Conservation (phyloP, 2,329 filamentous ascomycete genomes). For the Chalara sp. region DNA sequence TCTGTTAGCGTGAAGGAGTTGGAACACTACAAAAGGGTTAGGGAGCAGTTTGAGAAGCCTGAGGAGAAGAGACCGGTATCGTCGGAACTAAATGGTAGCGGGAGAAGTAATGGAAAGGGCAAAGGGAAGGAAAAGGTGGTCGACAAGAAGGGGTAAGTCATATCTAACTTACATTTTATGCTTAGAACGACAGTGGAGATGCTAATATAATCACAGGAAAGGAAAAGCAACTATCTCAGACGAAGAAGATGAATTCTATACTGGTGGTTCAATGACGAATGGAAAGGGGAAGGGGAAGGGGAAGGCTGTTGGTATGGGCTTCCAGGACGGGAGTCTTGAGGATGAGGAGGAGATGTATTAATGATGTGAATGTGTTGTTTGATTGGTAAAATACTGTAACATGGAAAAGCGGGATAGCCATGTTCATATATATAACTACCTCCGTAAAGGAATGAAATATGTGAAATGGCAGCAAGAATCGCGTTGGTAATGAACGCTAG, state of each 20-base stretch:
- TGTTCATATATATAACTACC: too few species aligned
- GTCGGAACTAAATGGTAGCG: conserved; percentile 2
- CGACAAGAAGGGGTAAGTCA: conserved; percentile 16
- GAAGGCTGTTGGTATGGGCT: conserved; percentile 42
- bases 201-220: conserved; percentile 18
- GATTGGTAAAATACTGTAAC: too few species aligned
- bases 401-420: too few species aligned
- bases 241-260: conserved; percentile 23
- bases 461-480: too few species aligned
- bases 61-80: conserved; percentile 29
- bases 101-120: conserved; percentile 16
- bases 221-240: conserved; percentile 30
- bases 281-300: conserved; percentile 42
- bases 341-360: conserved; percentile 31
- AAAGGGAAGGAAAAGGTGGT: conserved; percentile 13
- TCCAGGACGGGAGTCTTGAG: conserved; percentile 16
- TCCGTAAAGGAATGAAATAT: too few species aligned
- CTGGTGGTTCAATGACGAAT: conserved; percentile 8
- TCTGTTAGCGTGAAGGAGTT: conserved; percentile 90
- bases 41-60: conserved; percentile 71
- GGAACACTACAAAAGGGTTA: conserved; percentile 80
- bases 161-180: neutral
- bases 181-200: neutral
- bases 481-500: too few species aligned
- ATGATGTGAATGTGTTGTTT: neutral